Base-by-base conservation (phyloP, 2,329 filamentous ascomycete genomes). In the Talaromyces piceae region DNA sequence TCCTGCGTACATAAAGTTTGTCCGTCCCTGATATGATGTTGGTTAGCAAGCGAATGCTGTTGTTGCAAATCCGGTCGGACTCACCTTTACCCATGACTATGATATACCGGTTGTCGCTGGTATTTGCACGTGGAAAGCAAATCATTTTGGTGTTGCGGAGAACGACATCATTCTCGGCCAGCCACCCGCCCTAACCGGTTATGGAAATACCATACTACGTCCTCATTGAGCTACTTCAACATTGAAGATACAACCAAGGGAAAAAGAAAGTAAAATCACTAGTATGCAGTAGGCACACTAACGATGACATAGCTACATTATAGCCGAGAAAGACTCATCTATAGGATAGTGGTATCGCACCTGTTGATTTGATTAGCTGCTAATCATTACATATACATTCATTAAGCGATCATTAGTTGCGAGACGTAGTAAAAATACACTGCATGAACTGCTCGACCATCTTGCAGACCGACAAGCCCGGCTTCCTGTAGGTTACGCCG, bases 1-100 rank as follows among this genome's bases (percentile, higher is more conserved):
- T 37, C 33, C 20, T 18, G 52, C 68, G 50, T 73, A 75, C 73
- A 56, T 76, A 76, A 50, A 76, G 68, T 54, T 76, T 76, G 60
- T 76, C 73, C 47, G 73, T 76, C 63, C 73, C 73, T 76, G 56
- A 7, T 56, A 49, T 22, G 31, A 31, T 31, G 27, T 13, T 9
- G 46, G 28, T 48, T 33, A 49, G 49, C 7, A 16, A 44, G 20
- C 45, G 18, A 12, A 30, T 31, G 22, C 1, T 9, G 3, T 43
- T 13, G 2, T 0, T n/a, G n/a, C 12, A 5, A 23, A 6, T 41
- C 12, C 33, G 25, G 2, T 41, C 11, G 20, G 25, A 55, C 67
- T 60, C 57, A 72, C 67, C 69, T 68, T 70, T 70, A 49, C 67
- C 67, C 67, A 68, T 68, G n/a, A 28, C 56, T 46, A 28, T 27